A percentile compares a stretch with the other conserved stretches of the same genome.
phyloP scores from a whole-genome alignment of 192 early-diverging fungal genomes.

The Coemansia sp. region DNA sequence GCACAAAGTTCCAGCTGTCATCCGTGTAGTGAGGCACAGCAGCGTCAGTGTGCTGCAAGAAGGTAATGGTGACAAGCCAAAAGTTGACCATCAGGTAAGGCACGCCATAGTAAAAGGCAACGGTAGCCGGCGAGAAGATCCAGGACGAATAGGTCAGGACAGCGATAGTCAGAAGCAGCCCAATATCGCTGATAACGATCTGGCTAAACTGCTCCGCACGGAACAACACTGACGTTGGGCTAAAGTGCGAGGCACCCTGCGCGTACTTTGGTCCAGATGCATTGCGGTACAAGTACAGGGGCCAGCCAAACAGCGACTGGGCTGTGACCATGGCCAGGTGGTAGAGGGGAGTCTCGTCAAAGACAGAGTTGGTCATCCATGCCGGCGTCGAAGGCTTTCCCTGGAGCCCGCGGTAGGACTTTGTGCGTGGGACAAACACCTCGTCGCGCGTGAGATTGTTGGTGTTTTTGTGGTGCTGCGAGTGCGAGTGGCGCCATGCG shows the following conservation, averaged over 20 bases:
- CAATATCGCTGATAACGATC: slow-evolving; percentile 75
- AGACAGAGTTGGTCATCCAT: slow-evolving; percentile 55
- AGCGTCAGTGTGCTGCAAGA: slow-evolving; percentile 89
- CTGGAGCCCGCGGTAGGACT: slow-evolving; percentile 58
- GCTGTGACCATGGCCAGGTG: slow-evolving; percentile 62
- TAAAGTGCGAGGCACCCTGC: slow-evolving; percentile 81
- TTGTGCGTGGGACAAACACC: slow-evolving; percentile 88
- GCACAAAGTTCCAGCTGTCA: slow-evolving; percentile 84
- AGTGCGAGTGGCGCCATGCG: slow-evolving; percentile 91
- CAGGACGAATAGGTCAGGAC: slow-evolving; percentile 56
- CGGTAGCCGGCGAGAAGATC: slow-evolving; percentile 58
- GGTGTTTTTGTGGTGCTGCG: slow-evolving; percentile 90
- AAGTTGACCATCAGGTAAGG: slow-evolving; percentile 92
- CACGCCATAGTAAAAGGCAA: slow-evolving; percentile 82
- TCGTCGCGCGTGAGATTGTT: slow-evolving; percentile 89
- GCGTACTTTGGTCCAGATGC: slow-evolving; percentile 75
- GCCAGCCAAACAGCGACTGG: slow-evolving; percentile 87
- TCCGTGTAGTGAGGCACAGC: slow-evolving; percentile 86
- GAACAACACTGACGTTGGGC: slow-evolving; percentile 78
- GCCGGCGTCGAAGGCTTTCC: slow-evolving; percentile 51
- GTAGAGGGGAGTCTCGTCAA: slow-evolving; percentile 75
- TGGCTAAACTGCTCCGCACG: slow-evolving; percentile 67
- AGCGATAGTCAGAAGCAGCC: slow-evolving; percentile 58
- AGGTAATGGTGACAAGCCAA: slow-evolving; percentile 97
- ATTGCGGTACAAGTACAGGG: slow-evolving; percentile 78